Evolutionary conservation across 2,329 filamentous ascomycete genomes (phyloP), one percentile per base, ranked within the genome.

Genomic region (Neopestalotiopsis sp.): DNA sequence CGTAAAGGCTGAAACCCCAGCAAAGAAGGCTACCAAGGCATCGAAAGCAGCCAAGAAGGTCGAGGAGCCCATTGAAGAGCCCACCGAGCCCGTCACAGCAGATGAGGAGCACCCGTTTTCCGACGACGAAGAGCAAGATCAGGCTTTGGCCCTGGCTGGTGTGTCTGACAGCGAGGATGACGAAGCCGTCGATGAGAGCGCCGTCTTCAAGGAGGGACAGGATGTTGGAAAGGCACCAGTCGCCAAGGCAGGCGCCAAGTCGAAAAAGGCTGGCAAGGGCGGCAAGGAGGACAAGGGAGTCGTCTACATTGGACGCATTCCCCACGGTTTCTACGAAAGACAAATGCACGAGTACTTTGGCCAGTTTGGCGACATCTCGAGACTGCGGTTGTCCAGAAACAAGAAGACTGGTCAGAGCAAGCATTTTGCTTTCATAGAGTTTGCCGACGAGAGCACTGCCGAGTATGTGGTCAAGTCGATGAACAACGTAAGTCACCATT

Each of bases 401-500:
- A 94, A 93, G 82, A 92, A 92, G 80, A 98, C 95, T 1, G 96
- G 96, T 68, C 90, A 90, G 69, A 94, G 92, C 79, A 97, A 96
- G 85, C 96, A 98, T 85, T 97, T 92, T 78, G 96, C 94, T 40
- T 99, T 98, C 81, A 88, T 99, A 77, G 94, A 99, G 82, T 99
- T 99, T 77, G 84, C 86, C 42, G 91, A 94, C 68, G 93, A 94
- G 63, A 83, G 81, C 72, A 88, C 88, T n/a, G 95, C 96, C 53
- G 92, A 94, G 76, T 94, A 98, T 74, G 95, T 97, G 38, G 92
- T 94, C 64, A 93, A 94, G 83, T 97, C 96, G 28, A 99, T 99
- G 96, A 90, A 98, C 86, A 97, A 95, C 83, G 67, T 69, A 66
- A 38, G 67, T 57, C n/a, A 32, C 17, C 10, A 24, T 4, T 14